Evolutionary conservation across 2,329 filamentous ascomycete genomes (phyloP).

Genomic region (Purpureocillium takamizusanense): DNA sequence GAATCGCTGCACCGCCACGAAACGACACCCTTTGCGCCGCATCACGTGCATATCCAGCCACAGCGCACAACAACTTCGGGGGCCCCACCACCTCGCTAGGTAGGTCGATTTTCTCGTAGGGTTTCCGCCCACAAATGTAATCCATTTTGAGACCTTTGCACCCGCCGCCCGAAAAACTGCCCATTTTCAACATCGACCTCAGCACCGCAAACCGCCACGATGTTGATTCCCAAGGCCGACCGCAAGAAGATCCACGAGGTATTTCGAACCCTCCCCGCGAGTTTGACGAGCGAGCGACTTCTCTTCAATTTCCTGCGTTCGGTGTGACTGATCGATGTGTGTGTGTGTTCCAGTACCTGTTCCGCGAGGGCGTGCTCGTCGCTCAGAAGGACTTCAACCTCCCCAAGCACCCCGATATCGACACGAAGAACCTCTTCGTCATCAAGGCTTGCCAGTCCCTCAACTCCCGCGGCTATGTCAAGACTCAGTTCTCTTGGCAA

Average conservation of each 20-base stretch:
- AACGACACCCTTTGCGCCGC: neutral
- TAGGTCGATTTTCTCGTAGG: constrained; percentile 27
- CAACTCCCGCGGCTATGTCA: constrained; percentile 95
- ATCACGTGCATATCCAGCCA: constrained; percentile 22
- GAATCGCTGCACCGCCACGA: too few relatives aligned
- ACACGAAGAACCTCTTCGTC: constrained; percentile 99
- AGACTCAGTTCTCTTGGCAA: constrained; percentile 99
- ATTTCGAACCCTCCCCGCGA: constrained; percentile 12
- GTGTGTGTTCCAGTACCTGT: constrained; percentile 69
- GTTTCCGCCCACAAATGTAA: constrained; percentile 37
- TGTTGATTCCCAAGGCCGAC: constrained; percentile 99
- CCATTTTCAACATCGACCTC: constrained; percentile 41
- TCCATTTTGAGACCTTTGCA: constrained; percentile 32
- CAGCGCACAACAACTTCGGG: constrained; percentile 12
- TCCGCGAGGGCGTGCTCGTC: constrained; percentile 87
- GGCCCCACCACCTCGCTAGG: constrained; percentile 22
- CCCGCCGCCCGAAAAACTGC: constrained; percentile 26
- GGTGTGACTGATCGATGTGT: constrained; percentile 13
- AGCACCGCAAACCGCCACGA: constrained; percentile 49
- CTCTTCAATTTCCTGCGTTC: too few relatives aligned
- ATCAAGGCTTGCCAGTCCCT: constrained; percentile 99
- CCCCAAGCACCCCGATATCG: constrained; percentile 94
- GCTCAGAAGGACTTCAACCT: constrained; percentile 99
- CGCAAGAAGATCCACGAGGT: constrained; percentile 99
- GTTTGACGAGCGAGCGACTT: neutral